phyloP scores from a whole-genome alignment of 345 rosid genomes.

The Bruguiera sexangula region DNA sequence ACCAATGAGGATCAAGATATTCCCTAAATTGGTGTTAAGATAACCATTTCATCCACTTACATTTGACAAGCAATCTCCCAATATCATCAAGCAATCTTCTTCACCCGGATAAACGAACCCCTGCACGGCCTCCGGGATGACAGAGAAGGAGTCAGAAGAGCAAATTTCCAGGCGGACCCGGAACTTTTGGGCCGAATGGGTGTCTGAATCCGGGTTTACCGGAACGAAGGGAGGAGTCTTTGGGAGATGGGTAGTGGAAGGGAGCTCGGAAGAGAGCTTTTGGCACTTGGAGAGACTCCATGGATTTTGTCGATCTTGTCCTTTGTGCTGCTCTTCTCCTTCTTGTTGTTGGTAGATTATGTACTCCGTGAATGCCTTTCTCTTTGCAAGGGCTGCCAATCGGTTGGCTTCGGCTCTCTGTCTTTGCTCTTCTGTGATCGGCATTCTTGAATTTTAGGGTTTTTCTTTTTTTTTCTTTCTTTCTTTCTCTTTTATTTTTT shows the following conservation, averaged over 20 bases:
- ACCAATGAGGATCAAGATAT: background rate
- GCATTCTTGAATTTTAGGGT: conserved; percentile 30
- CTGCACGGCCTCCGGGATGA: conserved; percentile 43
- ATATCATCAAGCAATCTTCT: conserved; percentile 47
- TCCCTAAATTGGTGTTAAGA: background rate
- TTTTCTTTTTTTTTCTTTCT: background rate
- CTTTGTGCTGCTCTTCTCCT: too few relatives aligned
- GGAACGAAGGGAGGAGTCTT: conserved; percentile 21
- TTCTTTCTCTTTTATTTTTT: conserved; percentile 20
- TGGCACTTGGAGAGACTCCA: conserved; percentile 75
- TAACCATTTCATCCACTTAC: conserved; percentile 34
- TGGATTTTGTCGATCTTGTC: conserved; percentile 10
- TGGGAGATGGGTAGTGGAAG: conserved; percentile 11
- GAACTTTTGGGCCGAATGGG: conserved; percentile 40
- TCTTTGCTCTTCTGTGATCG: conserved; percentile 53
- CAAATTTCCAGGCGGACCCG: conserved; percentile 75
- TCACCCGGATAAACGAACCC: conserved; percentile 63
- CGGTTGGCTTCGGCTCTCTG: conserved; percentile 58
- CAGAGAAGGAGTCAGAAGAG: conserved; percentile 79
- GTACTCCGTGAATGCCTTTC: conserved; percentile 45
- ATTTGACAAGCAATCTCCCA: conserved; percentile 45
- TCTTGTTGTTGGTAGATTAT: conserved; percentile 14
- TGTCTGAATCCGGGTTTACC: conserved; percentile 15
- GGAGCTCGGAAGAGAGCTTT: conserved; percentile 34
- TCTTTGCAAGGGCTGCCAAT: conserved; percentile 50